These are phyloP conservation scores for Zymoseptoria brevis DNA, from an alignment of 2,329 filamentous ascomycete species.

Conservation along the genomic window DNA sequence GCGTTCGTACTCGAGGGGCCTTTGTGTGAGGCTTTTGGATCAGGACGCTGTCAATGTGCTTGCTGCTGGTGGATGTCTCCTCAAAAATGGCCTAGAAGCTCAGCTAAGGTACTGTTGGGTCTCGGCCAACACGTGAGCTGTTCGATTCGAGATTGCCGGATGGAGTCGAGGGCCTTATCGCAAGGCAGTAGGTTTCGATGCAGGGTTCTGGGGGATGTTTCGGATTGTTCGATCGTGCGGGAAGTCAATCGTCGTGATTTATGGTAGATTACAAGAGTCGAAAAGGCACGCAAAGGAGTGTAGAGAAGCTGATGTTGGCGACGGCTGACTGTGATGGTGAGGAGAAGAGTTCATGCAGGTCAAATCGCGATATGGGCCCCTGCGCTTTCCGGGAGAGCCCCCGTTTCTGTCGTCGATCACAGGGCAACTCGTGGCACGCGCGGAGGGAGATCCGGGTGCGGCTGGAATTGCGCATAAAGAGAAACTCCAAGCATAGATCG, in stretches of 20 bases:
- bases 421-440: background rate
- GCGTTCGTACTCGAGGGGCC: background rate
- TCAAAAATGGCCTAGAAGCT: background rate
- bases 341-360: background rate
- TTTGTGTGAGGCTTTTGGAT: background rate
- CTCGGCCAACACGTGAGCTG: background rate
- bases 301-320: background rate
- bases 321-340: background rate
- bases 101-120: background rate
- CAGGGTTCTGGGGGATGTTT: background rate
- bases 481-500: background rate
- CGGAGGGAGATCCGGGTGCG: background rate
- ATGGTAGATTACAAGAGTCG: background rate
- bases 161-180: background rate
- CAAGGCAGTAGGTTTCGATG: background rate
- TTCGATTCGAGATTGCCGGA: background rate
- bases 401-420: background rate
- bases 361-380: background rate
- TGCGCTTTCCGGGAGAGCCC: background rate
- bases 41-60: background rate
- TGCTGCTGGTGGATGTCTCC: background rate
- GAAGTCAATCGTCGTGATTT: background rate
- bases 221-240: background rate
- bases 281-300: background rate
- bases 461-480: background rate